Conservation (phyloP, 345 rosid genomes). For the Populus davidiana region DNA sequence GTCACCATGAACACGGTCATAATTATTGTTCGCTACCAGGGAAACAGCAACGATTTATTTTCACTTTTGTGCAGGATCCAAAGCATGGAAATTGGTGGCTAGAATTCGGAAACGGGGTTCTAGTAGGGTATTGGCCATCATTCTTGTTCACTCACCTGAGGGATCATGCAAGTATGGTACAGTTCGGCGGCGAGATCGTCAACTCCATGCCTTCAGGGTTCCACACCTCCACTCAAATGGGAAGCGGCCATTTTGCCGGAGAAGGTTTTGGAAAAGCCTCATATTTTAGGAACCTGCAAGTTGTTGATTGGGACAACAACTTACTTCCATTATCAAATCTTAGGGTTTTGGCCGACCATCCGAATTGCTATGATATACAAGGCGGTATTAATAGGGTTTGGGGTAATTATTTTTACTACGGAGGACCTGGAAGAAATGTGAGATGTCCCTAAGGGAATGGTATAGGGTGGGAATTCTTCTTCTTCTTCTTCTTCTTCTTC, state of each 20-base stretch:
- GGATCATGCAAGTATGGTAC: conserved; percentile 89
- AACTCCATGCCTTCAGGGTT: conserved; percentile 64
- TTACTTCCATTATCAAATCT: conserved; percentile 66
- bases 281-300: conserved; percentile 80
- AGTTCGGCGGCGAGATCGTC: conserved; percentile 92
- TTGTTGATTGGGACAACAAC: conserved; percentile 93
- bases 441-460: conserved; percentile 60
- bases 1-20: neutral
- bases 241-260: conserved; percentile 91
- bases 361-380: conserved; percentile 84
- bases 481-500: neutral
- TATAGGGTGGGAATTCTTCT: conserved; percentile 14
- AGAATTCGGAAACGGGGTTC: conserved; percentile 82
- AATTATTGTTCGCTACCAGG: neutral
- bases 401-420: conserved; percentile 93
- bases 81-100: conserved; percentile 99
- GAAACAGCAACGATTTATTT: too few species aligned
- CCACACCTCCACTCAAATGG: conserved; percentile 93
- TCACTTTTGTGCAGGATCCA: conserved; percentile 59
- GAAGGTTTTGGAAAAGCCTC: conserved; percentile 93
- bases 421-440: conserved; percentile 91
- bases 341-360: conserved; percentile 74
- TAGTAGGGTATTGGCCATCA: conserved; percentile 96
- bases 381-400: conserved; percentile 78
- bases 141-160: conserved; percentile 71